Base-by-base conservation (phyloP, 2,329 filamentous ascomycete genomes). In the Triangularia setosa region DNA sequence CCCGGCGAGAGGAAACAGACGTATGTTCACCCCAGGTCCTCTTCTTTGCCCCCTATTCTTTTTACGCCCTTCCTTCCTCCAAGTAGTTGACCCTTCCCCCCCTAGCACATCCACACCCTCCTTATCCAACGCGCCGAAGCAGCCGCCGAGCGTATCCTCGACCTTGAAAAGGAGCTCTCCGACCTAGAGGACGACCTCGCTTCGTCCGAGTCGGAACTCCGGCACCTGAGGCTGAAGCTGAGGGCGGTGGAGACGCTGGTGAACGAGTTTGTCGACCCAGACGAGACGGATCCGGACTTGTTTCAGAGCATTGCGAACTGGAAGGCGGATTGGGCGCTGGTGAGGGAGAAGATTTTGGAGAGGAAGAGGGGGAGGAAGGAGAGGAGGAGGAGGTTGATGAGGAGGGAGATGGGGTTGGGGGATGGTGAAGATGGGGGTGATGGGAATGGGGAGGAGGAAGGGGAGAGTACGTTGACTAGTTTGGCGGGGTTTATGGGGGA, bases 241-340 rank as follows among this genome's bases (percentile, higher is more conserved):
- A 85, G 87, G 68, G 85, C 83, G 23, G 82, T 89, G 69, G 85
- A 89, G 76, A 82, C 87, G 18, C 84, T 86, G 69, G 82, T 82
- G 72, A 78, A 78, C 35, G 73, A 74, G 66, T 78, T 80, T 65
- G 73, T 82, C n/a, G 77, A 83, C 4, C 74, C 64, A 79, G 79
- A 78, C 53, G 80, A 81, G 63, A 79, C 79, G 1, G 84, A 87
- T 72, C 77, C 79, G 27, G 85, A 87, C 65, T 80, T 89, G 33
- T 78, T 81, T 66, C 80, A 83, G 66, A 86, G 84, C 73, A 87
- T 89, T 67, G 76, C 80, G 64, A 81, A 81, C 67, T 89, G 87
- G 83, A 88, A 87, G 74, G 74, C 81, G 30, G 86, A 88, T 70
- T 89, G 85, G 81, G 75, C 79, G 16, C 54, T 52, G 12, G 63